These are phyloP conservation scores for Solanum hybrid DNA, from an alignment of 305 asterid species.

Conservation along the genomic window DNA sequence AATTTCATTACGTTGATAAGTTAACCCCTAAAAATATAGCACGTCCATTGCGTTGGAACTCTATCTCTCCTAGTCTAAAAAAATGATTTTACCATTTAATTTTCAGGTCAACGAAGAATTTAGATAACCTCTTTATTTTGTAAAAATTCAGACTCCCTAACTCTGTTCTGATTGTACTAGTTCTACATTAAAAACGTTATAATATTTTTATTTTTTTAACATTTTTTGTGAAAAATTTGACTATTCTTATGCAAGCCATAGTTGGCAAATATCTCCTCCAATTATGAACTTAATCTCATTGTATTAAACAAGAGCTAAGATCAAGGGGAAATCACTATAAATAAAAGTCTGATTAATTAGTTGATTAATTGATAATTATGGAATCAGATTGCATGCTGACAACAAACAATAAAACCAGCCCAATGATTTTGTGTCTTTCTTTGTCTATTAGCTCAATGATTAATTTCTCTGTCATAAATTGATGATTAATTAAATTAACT, in stretches of 20 bases:
- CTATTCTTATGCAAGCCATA: background rate
- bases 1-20: background rate
- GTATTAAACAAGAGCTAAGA: background rate
- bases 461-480: background rate
- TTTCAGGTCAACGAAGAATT: too few species aligned
- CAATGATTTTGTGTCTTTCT: background rate
- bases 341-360: background rate
- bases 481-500: background rate
- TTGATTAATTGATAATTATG: background rate
- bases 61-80: background rate
- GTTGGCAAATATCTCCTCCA: background rate
- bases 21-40: background rate
- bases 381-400: background rate
- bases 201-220: too few species aligned
- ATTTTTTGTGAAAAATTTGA: too few species aligned
- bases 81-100: background rate
- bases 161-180: background rate
- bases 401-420: background rate
- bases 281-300: background rate
- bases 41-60: background rate
- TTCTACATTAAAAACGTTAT: background rate
- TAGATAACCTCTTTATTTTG: too few species aligned
- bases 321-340: background rate
- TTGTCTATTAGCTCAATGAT: background rate
- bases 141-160: background rate